Evolutionary conservation across 2,329 filamentous ascomycete species (phyloP).

Genomic region (Ceratocystis diversiconidia): DNA sequence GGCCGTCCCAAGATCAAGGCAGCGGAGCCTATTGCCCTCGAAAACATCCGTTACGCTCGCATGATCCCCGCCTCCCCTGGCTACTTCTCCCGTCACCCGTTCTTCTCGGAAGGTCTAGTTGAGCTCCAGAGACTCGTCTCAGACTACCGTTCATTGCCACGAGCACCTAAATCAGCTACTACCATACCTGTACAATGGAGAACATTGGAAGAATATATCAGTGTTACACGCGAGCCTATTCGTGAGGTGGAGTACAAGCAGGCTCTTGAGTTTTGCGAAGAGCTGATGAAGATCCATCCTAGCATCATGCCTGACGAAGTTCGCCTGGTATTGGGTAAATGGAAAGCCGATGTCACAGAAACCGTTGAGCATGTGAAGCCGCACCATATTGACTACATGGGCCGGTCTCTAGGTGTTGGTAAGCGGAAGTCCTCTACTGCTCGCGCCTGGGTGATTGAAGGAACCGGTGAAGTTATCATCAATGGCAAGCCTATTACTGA

Average conservation of each 20-base stretch:
- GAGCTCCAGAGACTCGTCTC: constrained; percentile 56
- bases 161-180: background rate
- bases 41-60: constrained; percentile 42
- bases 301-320: constrained; percentile 17
- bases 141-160: constrained; percentile 61
- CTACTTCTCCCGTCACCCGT: constrained; percentile 82
- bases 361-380: constrained; percentile 14
- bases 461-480: constrained; percentile 74
- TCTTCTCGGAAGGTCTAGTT: constrained; percentile 75
- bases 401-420: constrained; percentile 66
- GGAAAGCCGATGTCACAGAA: constrained; percentile 18
- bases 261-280: constrained; percentile 60
- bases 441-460: constrained; percentile 78
- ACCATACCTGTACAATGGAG: constrained; percentile 63
- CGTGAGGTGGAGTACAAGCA: constrained; percentile 65
- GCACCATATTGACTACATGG: constrained; percentile 53
- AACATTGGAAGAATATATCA: constrained; percentile 60
- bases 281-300: constrained; percentile 75
- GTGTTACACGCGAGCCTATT: constrained; percentile 55
- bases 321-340: constrained; percentile 16
- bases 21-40: constrained; percentile 17
- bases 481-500: constrained; percentile 78
- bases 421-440: constrained; percentile 79
- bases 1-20: constrained; percentile 18
- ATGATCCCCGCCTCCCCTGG: constrained; percentile 73